Evolutionary conservation across 148 eudicot species (phyloP).

Genomic region (Rheum nobile): DNA sequence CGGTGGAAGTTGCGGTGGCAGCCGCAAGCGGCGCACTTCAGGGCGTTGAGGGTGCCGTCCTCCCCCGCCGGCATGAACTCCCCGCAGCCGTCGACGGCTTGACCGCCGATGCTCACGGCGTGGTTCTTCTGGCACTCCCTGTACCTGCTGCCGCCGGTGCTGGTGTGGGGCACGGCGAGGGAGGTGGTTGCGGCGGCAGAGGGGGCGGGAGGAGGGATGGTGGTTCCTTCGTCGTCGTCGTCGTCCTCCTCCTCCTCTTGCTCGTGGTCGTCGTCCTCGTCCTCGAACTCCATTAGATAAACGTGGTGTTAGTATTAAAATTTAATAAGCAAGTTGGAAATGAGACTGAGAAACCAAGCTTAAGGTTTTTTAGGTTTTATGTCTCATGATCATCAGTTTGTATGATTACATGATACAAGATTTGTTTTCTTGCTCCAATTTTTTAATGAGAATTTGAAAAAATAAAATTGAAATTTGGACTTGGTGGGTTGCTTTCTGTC

Average conservation of each 20-base stretch:
- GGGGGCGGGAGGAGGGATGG: slow-evolving; percentile 7
- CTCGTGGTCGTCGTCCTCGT: neutral
- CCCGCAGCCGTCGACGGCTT: slow-evolving; percentile 9
- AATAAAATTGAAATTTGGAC: neutral
- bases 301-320: neutral
- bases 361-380: slow-evolving; percentile 3
- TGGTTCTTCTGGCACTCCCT: slow-evolving; percentile 10
- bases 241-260: slow-evolving; percentile 1
- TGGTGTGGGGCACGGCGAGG: neutral
- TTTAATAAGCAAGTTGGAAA: neutral
- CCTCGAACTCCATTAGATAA: slow-evolving; percentile 5
- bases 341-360: neutral
- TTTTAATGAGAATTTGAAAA: neutral
- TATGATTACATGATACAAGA: neutral
- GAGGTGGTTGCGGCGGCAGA: neutral
- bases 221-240: slow-evolving; percentile 1
- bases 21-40: slow-evolving; percentile 6
- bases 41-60: slow-evolving; percentile 1
- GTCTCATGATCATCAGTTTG: neutral
- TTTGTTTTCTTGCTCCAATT: neutral
- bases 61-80: slow-evolving; percentile 10
- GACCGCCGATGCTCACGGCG: slow-evolving; percentile 4
- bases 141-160: neutral
- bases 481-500: slow-evolving; percentile 8
- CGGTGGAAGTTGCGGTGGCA: slow-evolving; percentile 12